Evolutionary conservation across 306 rosid species (phyloP).

Genomic region (Cucurbita ficifolia): DNA sequence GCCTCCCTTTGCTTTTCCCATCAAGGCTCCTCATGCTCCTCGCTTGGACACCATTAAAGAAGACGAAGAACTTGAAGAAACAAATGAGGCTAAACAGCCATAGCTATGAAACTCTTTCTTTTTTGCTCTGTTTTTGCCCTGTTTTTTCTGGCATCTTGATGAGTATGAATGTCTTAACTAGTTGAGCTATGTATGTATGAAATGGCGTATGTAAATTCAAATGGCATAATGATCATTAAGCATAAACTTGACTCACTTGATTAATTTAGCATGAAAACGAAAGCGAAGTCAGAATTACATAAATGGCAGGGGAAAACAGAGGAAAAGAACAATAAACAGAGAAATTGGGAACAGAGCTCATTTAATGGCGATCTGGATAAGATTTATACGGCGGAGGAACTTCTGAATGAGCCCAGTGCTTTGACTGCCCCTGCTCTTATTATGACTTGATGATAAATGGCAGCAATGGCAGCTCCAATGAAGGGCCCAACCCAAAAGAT

Average conservation of each 20-base stretch:
- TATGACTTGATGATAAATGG: not conserved
- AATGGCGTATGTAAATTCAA: not conserved
- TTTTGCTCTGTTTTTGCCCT: no score
- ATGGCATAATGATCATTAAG: not conserved
- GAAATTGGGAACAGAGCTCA: not conserved
- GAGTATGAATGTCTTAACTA: no score
- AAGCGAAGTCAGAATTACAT: not conserved
- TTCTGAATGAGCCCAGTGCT: slow-evolving; percentile 6
- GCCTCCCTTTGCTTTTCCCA: slow-evolving; percentile 24
- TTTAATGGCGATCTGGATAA: not conserved
- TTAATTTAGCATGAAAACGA: not conserved
- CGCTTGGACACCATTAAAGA: slow-evolving; percentile 42
- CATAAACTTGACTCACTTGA: not conserved
- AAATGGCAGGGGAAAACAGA: not conserved
- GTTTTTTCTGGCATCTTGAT: no score
- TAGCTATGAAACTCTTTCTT: not conserved
- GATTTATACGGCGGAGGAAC: not conserved
- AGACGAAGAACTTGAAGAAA: slow-evolving; percentile 10
- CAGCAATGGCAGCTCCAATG: slow-evolving; percentile 16
- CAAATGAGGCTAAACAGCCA: not conserved
- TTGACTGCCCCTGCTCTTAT: slow-evolving; percentile 9
- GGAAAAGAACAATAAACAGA: not conserved
- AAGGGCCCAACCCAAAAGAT: slow-evolving; percentile 22
- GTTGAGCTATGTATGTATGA: no score
- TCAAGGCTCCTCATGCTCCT: slow-evolving; percentile 22